phyloP scores from a whole-genome alignment of 2,329 filamentous ascomycete genomes.

The Curvularia lunata region DNA sequence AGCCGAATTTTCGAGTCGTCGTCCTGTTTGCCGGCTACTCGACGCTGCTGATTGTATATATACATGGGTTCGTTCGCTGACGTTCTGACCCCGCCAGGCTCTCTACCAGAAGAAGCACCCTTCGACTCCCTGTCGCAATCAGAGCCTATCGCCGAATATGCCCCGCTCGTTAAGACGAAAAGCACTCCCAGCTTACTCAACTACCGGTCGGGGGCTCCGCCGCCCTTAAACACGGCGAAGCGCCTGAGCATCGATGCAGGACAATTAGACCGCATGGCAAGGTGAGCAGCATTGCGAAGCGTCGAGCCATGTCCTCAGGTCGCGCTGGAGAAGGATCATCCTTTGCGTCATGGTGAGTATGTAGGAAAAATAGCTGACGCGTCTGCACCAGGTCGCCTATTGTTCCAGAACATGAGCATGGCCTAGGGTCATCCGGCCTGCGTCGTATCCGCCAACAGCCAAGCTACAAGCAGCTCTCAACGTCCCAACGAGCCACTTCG shows the following conservation, averaged over 20 bases:
- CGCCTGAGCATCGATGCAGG: conserved; percentile 80
- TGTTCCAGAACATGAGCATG: conserved; percentile 85
- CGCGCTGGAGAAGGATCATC: conserved; percentile 10
- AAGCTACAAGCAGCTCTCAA: conserved; percentile 61
- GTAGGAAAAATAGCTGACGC: conserved; percentile 21
- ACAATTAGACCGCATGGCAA: conserved; percentile 71
- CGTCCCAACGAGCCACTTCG: conserved; percentile 70
- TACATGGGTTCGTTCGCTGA: conserved; percentile 38
- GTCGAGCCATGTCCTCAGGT: background rate
- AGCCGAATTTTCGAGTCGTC: background rate
- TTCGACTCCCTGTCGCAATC: conserved; percentile 28
- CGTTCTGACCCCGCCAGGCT: conserved; percentile 39
- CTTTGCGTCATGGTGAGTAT: conserved; percentile 1
- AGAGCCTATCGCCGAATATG: conserved; percentile 37
- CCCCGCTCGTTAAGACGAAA: conserved; percentile 56
- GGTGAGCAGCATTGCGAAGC: conserved; percentile 60
- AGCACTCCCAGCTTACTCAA: conserved; percentile 57
- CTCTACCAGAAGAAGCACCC: conserved; percentile 42
- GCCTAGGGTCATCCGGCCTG: conserved; percentile 82
- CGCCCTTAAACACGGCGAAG: conserved; percentile 62
- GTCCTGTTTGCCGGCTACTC: background rate
- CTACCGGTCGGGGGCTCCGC: conserved; percentile 39
- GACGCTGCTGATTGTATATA: conserved; percentile 1
- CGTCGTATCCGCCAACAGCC: conserved; percentile 92
- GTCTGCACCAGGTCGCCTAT: conserved; percentile 71